Base-by-base conservation (phyloP, 2,329 filamentous ascomycete genomes). In the Penicillium digitatum region DNA sequence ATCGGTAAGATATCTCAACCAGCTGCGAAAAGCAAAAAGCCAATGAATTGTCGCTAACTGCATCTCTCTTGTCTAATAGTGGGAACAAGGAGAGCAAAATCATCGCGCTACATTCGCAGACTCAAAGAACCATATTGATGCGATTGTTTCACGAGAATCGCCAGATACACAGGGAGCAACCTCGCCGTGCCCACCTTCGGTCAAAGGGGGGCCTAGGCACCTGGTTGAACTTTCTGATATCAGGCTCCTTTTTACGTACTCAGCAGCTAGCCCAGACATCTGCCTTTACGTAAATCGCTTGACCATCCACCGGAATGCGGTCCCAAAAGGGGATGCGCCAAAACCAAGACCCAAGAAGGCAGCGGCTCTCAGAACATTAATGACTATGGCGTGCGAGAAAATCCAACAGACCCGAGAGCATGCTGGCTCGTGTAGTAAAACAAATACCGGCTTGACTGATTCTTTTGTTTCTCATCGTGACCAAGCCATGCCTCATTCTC, bases 161-260 rank as follows among this genome's bases (percentile, higher is more conserved):
- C 52, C 68, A 7, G 52, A 66, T 35, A 27, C 54, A 27, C 71
- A 69, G 47, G n/a, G 44, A 12, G 47, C 34, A 5, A 55, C 60
- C 32, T 57, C 51, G 6, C 59, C 62, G 3, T 56, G 60, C 6
- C 50, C 51, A 12, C 59, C 55, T n/a, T 54, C 65, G 22, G 52
- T 53, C 11, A 60, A 55, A 22, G 50, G 62, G 27, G 60, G 57
- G 10, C 66, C 64, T 49, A 72, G 69, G 5, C 65, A 65, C 16
- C 26, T 62, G 5, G 60, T 74, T 24, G 63, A 69, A 48, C 55
- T 77, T 42, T 44, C 61, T 3, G 64, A 70, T 35, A 73, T 74
- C 53, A 67, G 72, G 40, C 57, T 76, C 20, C 64, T 74, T 45
- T 64, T 75, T 39, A 62, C 63, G 32, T 67, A 71, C 58, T 58